Percentiles rank a stretch among this genome's conserved stretches.
phyloP scores from a whole-genome alignment of 106 monocot species.

The Hemerocallis citrina region DNA sequence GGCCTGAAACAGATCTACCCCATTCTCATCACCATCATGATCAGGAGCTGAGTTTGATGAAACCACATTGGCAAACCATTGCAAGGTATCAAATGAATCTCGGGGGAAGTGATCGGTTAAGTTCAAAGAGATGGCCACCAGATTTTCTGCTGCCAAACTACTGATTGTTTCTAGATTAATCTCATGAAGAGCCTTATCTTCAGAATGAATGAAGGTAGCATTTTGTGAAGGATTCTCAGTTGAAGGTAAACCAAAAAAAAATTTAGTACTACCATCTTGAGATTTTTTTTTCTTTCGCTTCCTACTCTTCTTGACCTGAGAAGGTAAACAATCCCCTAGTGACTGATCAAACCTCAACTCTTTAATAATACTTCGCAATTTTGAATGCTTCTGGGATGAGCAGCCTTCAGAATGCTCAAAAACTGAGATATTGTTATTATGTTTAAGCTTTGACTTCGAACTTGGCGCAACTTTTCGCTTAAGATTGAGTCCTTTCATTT shows the following conservation, averaged over 20 bases:
- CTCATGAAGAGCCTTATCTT: background rate
- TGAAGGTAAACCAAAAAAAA: background rate
- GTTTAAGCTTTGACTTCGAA: background rate
- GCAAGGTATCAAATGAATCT: conserved; percentile 10
- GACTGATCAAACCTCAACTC: background rate
- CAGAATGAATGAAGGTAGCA: background rate
- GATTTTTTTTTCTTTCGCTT: background rate
- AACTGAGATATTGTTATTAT: background rate
- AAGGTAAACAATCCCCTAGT: too few relatives aligned
- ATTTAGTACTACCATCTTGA: background rate
- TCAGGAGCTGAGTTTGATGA: background rate
- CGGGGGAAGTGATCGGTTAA: background rate
- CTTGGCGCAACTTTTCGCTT: background rate
- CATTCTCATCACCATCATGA: conserved; percentile 17
- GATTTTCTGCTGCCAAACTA: conserved; percentile 34
- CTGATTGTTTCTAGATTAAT: background rate
- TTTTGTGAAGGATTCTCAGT: background rate
- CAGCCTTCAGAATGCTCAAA: background rate
- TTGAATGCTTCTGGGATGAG: background rate
- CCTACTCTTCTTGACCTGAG: background rate
- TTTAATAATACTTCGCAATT: background rate
- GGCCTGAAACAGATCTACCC: conserved; percentile 19
- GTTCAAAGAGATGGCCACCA: conserved; percentile 34
- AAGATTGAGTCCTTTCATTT: background rate
- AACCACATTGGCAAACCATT: conserved; percentile 30